Evolutionary conservation across 176 grass and related monocot species (phyloP), one percentile per base, ranked within the genome.

Genomic region (Rhipidocladum racemiflorum): DNA sequence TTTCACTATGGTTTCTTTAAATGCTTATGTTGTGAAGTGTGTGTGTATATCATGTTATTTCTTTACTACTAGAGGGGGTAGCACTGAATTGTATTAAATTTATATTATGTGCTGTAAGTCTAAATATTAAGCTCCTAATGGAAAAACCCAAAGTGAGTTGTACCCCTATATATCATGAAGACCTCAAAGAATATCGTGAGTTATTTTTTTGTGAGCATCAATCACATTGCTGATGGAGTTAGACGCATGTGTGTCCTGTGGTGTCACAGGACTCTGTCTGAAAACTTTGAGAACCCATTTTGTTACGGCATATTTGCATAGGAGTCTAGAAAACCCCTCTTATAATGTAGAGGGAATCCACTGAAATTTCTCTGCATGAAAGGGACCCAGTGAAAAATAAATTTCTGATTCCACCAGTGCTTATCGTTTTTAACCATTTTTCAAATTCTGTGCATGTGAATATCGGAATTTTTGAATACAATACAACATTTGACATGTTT

Each of bases 211-310:
- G 39, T 57, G 21, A 61, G 24, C 50, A 53, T 64, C 14, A 45
- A 18, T 69, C 24, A 70, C 32, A 55, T 83, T 38, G 18, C 24
- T 15, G 42, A 49, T 50, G 15, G 72, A 76, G 63, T 12, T 70
- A 77, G 25, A 64, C 18, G 55, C 4, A 9, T 46, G 18, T 17
- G 14, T 9, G 20, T 28, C 61, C 23, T 77, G 4, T 77, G 46
- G n/a, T 62, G 24, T 73, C 36, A 73, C 28, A 56, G 34, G 8
- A 55, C 34, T 42, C 9, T 27, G n/a, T 56, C 24, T 51, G 46
- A 53, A 77, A 55, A 77, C 77, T 20, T 16, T 4, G 72, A 76
- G 20, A 63, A 20, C 20, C 72, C 15, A 82, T 70, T 76, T 82
- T 32, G 42, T 7, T 21, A 29, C 69, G 53, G 27, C 30, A 63